A percentile compares a stretch with the other conserved stretches of the same genome.
phyloP scores from a whole-genome alignment of 2,329 filamentous ascomycete genomes.

The Aspergillus neotritici region DNA sequence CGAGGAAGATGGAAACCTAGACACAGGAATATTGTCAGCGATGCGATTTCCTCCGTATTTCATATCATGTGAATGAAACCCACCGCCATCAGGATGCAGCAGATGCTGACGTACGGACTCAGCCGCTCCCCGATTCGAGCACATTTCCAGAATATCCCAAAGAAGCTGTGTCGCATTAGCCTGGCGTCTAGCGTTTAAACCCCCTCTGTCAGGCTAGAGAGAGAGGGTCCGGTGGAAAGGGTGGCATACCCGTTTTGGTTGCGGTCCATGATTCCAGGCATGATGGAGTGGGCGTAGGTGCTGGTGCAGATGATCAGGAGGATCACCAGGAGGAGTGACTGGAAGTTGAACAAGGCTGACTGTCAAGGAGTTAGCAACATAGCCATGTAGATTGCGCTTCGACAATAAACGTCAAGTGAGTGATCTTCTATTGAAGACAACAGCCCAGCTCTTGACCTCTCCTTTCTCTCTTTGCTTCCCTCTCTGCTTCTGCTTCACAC shows the following conservation, averaged over 20 bases:
- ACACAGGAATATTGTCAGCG: not conserved
- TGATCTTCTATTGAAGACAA: too few species aligned
- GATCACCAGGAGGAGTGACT: constrained; percentile 89
- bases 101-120: constrained; percentile 92
- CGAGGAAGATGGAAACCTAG: constrained; percentile 36
- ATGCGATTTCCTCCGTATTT: not conserved
- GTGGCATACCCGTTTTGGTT: constrained; percentile 75
- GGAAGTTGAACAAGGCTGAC: constrained; percentile 98
- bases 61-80: constrained; percentile 29
- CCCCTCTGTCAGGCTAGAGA: not conserved
- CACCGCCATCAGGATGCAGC: constrained; percentile 91
- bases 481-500: not conserved
- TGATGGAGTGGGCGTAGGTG: constrained; percentile 85
- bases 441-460: too few species aligned
- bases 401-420: not conserved
- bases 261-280: constrained; percentile 82
- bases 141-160: constrained; percentile 93
- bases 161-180: constrained; percentile 47
- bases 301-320: constrained; percentile 94
- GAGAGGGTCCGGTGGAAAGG: not conserved
- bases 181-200: not conserved
- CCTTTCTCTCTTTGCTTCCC: too few species aligned
- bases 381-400: not conserved
- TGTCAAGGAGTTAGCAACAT: constrained; percentile 33
- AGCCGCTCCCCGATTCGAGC: constrained; percentile 87